Base-by-base conservation (phyloP, 352 stramenopile genomes). In the Globisporangium okanoganense region DNA sequence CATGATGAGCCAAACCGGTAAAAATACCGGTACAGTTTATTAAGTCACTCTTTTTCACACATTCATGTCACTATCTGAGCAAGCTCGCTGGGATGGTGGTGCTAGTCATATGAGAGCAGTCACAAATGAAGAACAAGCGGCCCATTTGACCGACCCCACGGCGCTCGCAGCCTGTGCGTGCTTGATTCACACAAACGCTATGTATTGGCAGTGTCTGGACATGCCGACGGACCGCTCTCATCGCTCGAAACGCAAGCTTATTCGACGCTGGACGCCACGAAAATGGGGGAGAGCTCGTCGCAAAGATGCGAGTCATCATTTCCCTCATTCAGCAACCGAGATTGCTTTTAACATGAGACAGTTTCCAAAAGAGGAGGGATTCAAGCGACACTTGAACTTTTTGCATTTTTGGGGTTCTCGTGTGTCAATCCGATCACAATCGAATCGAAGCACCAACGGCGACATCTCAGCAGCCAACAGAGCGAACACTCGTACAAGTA, bases 391-490 rank as follows among this genome's bases (percentile, higher is more conserved):
- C 48, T 54, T 54, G 48, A 54, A 54, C 25, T 40, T 38, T 35
- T 48, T 44, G 38, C 7, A 20, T 24, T 49, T 50, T n/a, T 31
- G 22, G 22, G 31, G 20, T 13, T 10, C 16, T 35, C 45, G n/a
- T 6, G 45, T 22, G 45, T 9, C 25, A 38, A 38, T 16, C 48
- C 27, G 25, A 6, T 61, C 55, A 61, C 41, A 61, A 61, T 35
- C 41, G 33, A 51, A 61, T 61, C 29, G 55, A 61, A 51, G 55
- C 55, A 44, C 40, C 55, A 59, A 49, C 53, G 36, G 35, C 33
- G 20, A 61, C 38, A 60, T 2, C 54, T 27, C 36, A 49, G 38
- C 36, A 59, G 38, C 53, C 24, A 36, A 12, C 48, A 12, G 12
- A 41, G 18, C 10, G 8, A 58, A 13, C 22, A 18, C 31, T 12